phyloP scores from a whole-genome alignment of 2,329 filamentous ascomycete genomes.

The Fusarium sp. region DNA sequence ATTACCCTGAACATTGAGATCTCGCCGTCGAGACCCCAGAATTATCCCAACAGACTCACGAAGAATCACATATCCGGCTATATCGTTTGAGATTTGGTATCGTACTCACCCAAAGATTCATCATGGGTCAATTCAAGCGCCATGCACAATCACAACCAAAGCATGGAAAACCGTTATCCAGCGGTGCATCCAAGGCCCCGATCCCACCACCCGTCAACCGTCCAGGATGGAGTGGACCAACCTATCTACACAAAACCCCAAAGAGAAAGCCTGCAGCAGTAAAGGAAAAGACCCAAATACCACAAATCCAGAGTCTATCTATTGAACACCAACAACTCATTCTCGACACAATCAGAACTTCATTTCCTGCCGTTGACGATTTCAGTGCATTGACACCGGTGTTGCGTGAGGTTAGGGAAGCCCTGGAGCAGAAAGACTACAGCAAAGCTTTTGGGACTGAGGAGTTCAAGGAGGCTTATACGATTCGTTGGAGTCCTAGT shows the following conservation, averaged over 20 bases:
- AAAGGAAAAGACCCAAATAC: neutral
- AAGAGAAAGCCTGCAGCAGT: neutral
- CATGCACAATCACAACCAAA: conserved; percentile 19
- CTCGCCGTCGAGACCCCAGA: too few relatives aligned
- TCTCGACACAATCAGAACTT: conserved; percentile 15
- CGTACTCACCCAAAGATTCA: accelerated
- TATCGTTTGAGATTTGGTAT: accelerated
- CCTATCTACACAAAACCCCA: conserved; percentile 10
- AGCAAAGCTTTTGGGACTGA: neutral
- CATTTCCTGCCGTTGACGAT: conserved; percentile 4
- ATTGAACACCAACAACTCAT: conserved; percentile 5
- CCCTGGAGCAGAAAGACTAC: conserved; percentile 15
- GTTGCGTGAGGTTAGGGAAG: conserved; percentile 8
- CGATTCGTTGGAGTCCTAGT: conserved; percentile 11
- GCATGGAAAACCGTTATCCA: conserved; percentile 1
- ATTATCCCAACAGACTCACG: too few relatives aligned
- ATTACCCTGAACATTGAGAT: neutral
- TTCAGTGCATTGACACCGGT: conserved; percentile 2
- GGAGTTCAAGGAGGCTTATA: conserved; percentile 10
- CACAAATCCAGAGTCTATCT: conserved; percentile 2
- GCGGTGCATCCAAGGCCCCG: conserved; percentile 13
- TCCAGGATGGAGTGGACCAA: conserved; percentile 15
- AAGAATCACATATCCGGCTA: neutral
- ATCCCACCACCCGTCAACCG: conserved; percentile 13
- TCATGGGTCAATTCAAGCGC: conserved; percentile 11